phyloP scores from a whole-genome alignment of 2,329 filamentous ascomycete species.

The Colletotrichum acutatum region DNA sequence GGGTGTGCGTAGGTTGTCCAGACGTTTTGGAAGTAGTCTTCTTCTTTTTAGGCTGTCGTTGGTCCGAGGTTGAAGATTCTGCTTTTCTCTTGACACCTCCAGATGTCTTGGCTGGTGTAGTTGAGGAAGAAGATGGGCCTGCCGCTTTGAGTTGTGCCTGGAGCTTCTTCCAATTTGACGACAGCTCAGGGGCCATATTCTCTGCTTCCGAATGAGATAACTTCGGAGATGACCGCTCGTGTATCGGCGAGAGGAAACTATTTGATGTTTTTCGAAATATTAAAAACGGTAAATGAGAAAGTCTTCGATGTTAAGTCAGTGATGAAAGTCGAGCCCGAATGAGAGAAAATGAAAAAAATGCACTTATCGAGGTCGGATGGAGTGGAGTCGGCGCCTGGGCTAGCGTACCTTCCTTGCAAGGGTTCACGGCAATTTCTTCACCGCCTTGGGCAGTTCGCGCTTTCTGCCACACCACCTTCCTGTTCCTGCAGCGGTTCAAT shows the following conservation, averaged over 20 bases:
- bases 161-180: conserved; percentile 83
- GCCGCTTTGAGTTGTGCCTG: conserved; percentile 70
- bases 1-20: conserved; percentile 34
- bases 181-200: conserved; percentile 61
- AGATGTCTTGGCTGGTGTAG: conserved; percentile 47
- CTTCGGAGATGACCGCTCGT: background rate
- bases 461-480: conserved; percentile 35
- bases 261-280: background rate
- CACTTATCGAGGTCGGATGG: conserved; percentile 1
- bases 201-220: background rate
- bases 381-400: background rate
- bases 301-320: background rate
- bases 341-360: conserved; percentile 25
- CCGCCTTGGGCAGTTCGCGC: conserved; percentile 23
- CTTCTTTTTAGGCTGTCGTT: conserved; percentile 43
- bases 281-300: background rate
- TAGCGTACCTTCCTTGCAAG: background rate
- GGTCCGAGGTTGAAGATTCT: conserved; percentile 42
- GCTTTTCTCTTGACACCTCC: conserved; percentile 53
- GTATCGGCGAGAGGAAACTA: background rate
- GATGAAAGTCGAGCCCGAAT: background rate
- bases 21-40: conserved; percentile 39
- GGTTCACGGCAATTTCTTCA: conserved; percentile 20
- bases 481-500: background rate
- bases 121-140: conserved; percentile 46